Evolutionary conservation across 345 rosid species (phyloP).

Genomic region (Bruguiera parviflora): DNA sequence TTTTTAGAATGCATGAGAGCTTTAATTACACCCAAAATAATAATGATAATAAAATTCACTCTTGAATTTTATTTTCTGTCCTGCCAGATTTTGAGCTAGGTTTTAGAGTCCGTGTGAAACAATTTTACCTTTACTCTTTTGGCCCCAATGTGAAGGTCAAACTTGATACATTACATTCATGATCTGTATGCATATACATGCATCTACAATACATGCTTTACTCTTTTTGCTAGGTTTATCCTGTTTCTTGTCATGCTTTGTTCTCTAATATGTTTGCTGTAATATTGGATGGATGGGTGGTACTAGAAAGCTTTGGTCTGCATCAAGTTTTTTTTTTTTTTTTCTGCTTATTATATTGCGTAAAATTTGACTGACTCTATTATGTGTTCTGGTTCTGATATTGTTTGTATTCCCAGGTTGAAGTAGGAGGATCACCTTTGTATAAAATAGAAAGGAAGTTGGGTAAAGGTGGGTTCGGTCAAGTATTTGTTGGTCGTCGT

Average conservation of each 20-base stretch:
- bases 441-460: constrained; percentile 32
- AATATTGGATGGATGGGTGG: not conserved
- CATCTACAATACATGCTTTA: too few species aligned
- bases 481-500: constrained; percentile 37
- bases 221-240: not conserved
- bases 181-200: too few species aligned
- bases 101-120: too few species aligned
- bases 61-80: too few species aligned
- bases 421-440: constrained; percentile 33
- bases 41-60: too few species aligned
- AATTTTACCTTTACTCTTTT: too few species aligned
- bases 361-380: not conserved
- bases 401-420: constrained; percentile 21
- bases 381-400: not conserved
- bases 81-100: too few species aligned
- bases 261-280: not conserved
- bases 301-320: not conserved
- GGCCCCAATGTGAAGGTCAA: too few species aligned
- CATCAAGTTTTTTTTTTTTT: not conserved
- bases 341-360: not conserved
- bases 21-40: too few species aligned
- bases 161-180: too few species aligned
- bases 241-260: not conserved
- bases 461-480: constrained; percentile 41
- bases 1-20: too few species aligned